Base-by-base conservation (phyloP, 768 basidiomycete genomes). In the Boletus tylopilopsis region DNA sequence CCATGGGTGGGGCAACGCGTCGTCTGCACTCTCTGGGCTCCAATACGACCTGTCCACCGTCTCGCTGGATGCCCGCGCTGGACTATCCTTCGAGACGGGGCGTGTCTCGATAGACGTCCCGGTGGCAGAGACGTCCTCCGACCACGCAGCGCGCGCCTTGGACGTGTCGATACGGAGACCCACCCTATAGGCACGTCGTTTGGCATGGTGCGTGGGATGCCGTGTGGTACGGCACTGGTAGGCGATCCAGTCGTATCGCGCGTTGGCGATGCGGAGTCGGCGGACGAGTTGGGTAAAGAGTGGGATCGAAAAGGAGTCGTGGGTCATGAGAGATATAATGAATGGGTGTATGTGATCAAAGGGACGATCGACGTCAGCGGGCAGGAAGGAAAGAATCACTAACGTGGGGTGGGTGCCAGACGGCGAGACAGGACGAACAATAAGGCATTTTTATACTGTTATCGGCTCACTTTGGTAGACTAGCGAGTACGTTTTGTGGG, bases 201-300 rank as follows among this genome's bases (percentile, higher is more conserved):
- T 75, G 10, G 82, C 82, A 56, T 76, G 77, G 51, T 71, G 55
- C 0, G 76, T 76, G 15, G 68, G 72, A 9, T 41, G 63, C 6
- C 66, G 61, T 4, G 65, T 50, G 21, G 54, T 55, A 42, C 79
- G 77, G 22, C 69, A 60, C 33, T 61, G 58, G 27, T 61, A 59
- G 3, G 79, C 77, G 46, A 77, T 61, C 18, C 52, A 56, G 27
- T 55, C 35, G 61, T 76, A 74, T 40, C 68, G 73, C 4, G 54
- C 59, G 61, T 80, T 81, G 38, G 80, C 69, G 23, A 58, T 51
- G 16, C 69, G 73, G 33, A 81, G 69, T 46, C 70, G 73, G 47
- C 53, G 50, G 32, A 72, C 54, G 59, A 81, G 67, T 51, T 75
- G 71, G 6, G 51, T 48, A 44, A 73, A 59, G 50, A 51, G 37